Conservation (phyloP, 495 filamentous ascomycete species). For the Sordaria brevicollis region DNA sequence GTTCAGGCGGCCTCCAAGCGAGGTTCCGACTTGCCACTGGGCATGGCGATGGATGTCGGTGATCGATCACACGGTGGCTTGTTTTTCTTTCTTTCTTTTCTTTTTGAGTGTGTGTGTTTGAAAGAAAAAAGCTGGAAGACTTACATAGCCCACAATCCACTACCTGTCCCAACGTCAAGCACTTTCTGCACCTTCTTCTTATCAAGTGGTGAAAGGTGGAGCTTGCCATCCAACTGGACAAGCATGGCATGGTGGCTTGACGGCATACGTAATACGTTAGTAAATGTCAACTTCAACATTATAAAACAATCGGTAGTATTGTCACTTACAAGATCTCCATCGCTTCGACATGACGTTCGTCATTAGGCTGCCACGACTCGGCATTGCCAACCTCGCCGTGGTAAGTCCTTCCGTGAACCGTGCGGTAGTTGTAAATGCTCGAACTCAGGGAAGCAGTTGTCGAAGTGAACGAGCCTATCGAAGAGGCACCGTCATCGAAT, state of each 20-base stretch:
- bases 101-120: too few species aligned
- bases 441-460: neutral
- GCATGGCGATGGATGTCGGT: too few species aligned
- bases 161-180: constrained; percentile 29
- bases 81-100: too few species aligned
- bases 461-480: neutral
- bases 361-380: constrained; percentile 14
- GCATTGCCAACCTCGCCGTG: constrained; percentile 12
- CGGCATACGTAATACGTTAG: neutral
- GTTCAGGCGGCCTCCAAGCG: too few species aligned
- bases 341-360: constrained; percentile 12
- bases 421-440: neutral
- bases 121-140: neutral
- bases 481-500: neutral
- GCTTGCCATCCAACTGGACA: constrained; percentile 37
- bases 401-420: constrained; percentile 13
- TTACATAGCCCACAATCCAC: constrained; percentile 29
- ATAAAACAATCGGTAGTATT: neutral
- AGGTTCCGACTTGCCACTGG: too few species aligned
- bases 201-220: constrained; percentile 44
- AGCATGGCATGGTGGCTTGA: constrained; percentile 20
- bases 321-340: constrained; percentile 11
- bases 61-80: neutral
- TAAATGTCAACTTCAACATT: neutral
- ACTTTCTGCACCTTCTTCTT: constrained; percentile 24